Conservation (phyloP, 345 rosid genomes). For the Excoecaria cochinchinensis region DNA sequence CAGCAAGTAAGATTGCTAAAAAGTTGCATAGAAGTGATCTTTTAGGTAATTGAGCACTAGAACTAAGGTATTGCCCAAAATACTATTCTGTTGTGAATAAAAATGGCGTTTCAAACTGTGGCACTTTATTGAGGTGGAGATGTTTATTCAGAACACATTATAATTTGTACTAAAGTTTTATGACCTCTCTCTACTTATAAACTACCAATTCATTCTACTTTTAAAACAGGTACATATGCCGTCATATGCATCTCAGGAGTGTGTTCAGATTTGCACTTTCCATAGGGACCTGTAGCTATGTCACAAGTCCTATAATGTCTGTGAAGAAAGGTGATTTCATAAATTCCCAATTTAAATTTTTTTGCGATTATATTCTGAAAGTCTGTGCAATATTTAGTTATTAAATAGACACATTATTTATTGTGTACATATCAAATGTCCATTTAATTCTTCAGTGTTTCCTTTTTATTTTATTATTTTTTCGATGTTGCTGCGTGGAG, state of each 20-base stretch:
- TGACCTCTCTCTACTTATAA: background rate
- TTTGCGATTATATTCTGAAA: background rate
- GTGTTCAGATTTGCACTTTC: constrained; percentile 41
- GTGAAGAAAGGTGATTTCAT: constrained; percentile 50
- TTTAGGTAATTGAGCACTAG: background rate
- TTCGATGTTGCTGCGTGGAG: background rate
- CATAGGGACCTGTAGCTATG: constrained; percentile 37
- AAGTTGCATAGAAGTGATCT: background rate
- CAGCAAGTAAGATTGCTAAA: background rate
- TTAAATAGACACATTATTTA: background rate
- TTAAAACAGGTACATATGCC: constrained; percentile 52
- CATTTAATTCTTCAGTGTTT: background rate
- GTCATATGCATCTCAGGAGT: constrained; percentile 37
- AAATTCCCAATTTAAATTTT: background rate
- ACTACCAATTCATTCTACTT: constrained; percentile 15
- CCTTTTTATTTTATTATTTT: background rate
- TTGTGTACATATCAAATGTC: background rate
- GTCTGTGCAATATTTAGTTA: background rate
- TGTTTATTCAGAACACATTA: background rate
- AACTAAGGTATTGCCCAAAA: background rate
- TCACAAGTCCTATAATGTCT: constrained; percentile 39
- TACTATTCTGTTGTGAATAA: background rate
- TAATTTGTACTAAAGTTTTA: background rate
- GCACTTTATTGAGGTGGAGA: background rate
- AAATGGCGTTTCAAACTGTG: background rate